phyloP scores from a whole-genome alignment of 2,329 filamentous ascomycete species.

The Arthrobotrys iridis region DNA sequence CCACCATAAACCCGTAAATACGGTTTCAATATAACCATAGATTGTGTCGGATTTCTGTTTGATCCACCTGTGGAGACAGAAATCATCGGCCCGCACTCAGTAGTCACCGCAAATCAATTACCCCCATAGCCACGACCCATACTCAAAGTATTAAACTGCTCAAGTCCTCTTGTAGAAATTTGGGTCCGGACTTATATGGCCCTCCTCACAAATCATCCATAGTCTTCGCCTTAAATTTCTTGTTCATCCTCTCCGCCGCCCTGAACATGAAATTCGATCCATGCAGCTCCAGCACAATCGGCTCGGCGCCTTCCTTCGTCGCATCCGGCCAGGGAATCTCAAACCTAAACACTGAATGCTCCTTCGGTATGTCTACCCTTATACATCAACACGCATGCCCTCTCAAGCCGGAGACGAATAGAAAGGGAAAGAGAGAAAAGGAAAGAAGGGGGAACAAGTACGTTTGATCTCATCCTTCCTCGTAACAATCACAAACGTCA shows the following conservation, averaged over 20 bases:
- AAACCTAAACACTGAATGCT: conserved; percentile 85
- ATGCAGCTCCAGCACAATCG: conserved; percentile 82
- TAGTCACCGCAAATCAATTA: too few relatives aligned
- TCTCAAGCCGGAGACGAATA: background rate
- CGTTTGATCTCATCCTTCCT: conserved; percentile 74
- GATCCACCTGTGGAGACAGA: too few relatives aligned
- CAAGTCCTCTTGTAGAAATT: too few relatives aligned
- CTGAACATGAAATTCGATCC: conserved; percentile 87
- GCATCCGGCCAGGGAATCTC: conserved; percentile 67
- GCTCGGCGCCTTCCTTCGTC: conserved; percentile 59
- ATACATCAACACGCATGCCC: background rate
- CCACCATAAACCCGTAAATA: too few relatives aligned
- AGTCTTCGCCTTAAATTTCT: conserved; percentile 89
- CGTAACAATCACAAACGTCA: conserved; percentile 85
- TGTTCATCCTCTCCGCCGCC: conserved; percentile 84
- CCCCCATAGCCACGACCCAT: too few relatives aligned
- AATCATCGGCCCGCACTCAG: too few relatives aligned
- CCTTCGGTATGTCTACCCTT: conserved; percentile 77
- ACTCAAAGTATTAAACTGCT: too few relatives aligned
- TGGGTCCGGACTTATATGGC: too few relatives aligned
- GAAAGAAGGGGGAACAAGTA: conserved; percentile 60
- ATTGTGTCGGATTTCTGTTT: too few relatives aligned
- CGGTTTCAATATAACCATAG: too few relatives aligned
- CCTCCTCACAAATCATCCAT: conserved; percentile 75
- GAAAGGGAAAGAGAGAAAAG: conserved; percentile 57